Percentiles rank a stretch among this genome's conserved stretches.
Evolutionary conservation across 306 rosid genomes (phyloP).

Genomic region (Oemleria cerasiformis): DNA sequence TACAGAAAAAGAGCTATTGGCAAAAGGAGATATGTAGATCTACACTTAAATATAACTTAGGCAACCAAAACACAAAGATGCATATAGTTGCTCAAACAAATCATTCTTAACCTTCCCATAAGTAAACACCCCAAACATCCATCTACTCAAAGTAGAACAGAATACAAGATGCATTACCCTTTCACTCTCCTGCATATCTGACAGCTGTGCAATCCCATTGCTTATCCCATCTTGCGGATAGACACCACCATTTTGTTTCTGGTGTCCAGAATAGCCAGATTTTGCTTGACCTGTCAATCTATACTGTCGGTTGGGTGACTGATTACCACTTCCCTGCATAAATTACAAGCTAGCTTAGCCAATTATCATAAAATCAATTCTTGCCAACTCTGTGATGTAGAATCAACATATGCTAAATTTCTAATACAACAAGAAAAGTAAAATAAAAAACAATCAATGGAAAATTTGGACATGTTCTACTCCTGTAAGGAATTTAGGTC

Average conservation of each 20-base stretch:
- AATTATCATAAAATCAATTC: background rate
- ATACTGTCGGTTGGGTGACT: conserved; percentile 55
- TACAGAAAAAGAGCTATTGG: background rate
- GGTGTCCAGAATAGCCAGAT: conserved; percentile 40
- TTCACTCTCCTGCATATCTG: conserved; percentile 51
- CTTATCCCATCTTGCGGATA: conserved; percentile 38
- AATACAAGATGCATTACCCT: conserved; percentile 50
- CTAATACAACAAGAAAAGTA: too few species aligned
- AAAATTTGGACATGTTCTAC: background rate
- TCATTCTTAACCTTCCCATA: background rate
- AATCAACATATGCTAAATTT: background rate
- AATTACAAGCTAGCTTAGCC: conserved; percentile 16
- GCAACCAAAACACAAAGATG: conserved; percentile 7
- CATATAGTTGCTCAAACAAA: background rate
- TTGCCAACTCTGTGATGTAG: background rate
- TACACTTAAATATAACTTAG: background rate
- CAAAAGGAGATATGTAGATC: conserved; percentile 1
- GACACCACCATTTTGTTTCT: conserved; percentile 37
- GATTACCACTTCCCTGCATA: conserved; percentile 65
- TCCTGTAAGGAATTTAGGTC: background rate
- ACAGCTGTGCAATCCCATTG: conserved; percentile 58
- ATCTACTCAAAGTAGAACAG: conserved; percentile 19
- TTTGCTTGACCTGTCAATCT: conserved; percentile 53
- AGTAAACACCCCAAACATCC: conserved; percentile 18
- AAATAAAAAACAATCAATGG: too few species aligned